Conservation (phyloP, 1,139 yeast genomes). For the Pichia sp. region DNA sequence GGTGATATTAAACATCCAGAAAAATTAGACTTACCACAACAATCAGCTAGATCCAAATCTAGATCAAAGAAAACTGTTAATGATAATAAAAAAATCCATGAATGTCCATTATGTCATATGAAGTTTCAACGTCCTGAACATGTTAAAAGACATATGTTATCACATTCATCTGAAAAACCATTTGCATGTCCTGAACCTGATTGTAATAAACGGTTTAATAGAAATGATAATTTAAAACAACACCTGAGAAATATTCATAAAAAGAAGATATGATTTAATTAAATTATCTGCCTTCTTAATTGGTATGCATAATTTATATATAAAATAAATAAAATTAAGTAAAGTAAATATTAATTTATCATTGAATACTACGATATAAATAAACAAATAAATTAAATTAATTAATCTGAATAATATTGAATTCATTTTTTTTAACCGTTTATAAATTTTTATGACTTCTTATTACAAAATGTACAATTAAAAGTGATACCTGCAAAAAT, state of each 20-base stretch:
- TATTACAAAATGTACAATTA: too few relatives aligned
- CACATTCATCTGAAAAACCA: slow-evolving; percentile 85
- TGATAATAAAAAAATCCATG: slow-evolving; percentile 57
- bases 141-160: slow-evolving; percentile 81
- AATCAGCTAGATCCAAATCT: slow-evolving; percentile 29
- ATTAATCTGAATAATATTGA: too few relatives aligned
- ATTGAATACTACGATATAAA: too few relatives aligned
- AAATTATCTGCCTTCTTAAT: background rate
- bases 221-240: slow-evolving; percentile 63
- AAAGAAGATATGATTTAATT: slow-evolving; percentile 4
- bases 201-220: slow-evolving; percentile 74
- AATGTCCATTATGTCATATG: slow-evolving; percentile 71
- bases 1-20: slow-evolving; percentile 19
- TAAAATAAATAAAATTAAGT: background rate
- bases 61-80: slow-evolving; percentile 34
- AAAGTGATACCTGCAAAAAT: too few relatives aligned
- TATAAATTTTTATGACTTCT: too few relatives aligned
- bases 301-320: background rate
- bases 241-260: slow-evolving; percentile 61
- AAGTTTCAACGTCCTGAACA: slow-evolving; percentile 87
- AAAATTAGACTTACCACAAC: slow-evolving; percentile 27
- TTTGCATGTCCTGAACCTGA: slow-evolving; percentile 64
- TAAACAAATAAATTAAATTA: too few relatives aligned
- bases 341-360: too few relatives aligned
- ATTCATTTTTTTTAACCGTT: too few relatives aligned